Conservation (phyloP, 1,139 yeast genomes). For the Saccharomycopsis hybrid region DNA sequence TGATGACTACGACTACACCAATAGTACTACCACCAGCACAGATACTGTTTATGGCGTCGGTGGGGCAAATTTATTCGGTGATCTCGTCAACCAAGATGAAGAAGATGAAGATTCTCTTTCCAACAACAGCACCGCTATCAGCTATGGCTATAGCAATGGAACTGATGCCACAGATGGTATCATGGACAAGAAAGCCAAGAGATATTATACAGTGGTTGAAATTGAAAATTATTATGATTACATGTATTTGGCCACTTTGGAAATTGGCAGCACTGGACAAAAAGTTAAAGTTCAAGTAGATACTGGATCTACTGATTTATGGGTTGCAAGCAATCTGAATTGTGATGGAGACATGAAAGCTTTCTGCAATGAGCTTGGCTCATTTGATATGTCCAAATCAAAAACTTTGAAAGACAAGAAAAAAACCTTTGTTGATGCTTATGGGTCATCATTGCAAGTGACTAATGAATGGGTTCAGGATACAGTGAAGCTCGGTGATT, state of each 20-base stretch:
- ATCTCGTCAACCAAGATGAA: not conserved
- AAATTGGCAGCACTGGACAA: slow-evolving; percentile 48
- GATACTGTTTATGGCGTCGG: not conserved
- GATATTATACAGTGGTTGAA: not conserved
- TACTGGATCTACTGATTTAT: slow-evolving; percentile 65
- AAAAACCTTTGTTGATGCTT: not conserved
- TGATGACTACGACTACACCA: no score
- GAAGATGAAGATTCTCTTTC: not conserved
- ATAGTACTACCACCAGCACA: no score
- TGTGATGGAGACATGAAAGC: not conserved
- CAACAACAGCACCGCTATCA: no score
- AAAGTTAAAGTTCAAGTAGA: slow-evolving; percentile 49
- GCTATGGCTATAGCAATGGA: not conserved
- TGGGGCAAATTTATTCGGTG: not conserved
- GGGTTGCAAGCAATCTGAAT: slow-evolving; percentile 39
- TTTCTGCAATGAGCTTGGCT: slow-evolving; percentile 5
- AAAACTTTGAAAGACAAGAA: slow-evolving; percentile 7
- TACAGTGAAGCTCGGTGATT: slow-evolving; percentile 2
- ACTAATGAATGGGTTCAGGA: not conserved
- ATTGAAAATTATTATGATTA: slow-evolving; percentile 12
- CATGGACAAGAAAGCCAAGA: not conserved
- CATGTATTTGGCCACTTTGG: slow-evolving; percentile 36
- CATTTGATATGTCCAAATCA: slow-evolving; percentile 6
- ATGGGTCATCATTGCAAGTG: slow-evolving; percentile 15
- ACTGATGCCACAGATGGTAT: not conserved